A percentile compares a stretch with the other conserved stretches of the same genome.
Conservation (phyloP, 768 basidiomycete genomes). For the Exsudoporus frostii region DNA sequence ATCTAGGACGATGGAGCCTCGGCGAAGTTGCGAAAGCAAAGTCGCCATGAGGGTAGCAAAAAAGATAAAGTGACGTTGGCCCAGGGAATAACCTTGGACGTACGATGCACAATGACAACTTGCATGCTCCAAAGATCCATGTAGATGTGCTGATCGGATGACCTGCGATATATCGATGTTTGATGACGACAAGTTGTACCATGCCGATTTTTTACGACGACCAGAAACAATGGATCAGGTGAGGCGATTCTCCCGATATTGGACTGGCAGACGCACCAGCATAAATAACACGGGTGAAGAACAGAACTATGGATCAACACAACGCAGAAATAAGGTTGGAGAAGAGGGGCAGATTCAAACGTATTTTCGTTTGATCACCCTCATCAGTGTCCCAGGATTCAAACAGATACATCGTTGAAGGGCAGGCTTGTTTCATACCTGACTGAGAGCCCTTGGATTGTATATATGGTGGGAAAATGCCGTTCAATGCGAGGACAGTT, state of each 20-base stretch:
- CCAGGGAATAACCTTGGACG: background rate
- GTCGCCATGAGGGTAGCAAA: background rate
- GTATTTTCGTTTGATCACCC: background rate
- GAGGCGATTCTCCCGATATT: background rate
- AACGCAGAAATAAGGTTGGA: background rate
- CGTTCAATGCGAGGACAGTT: background rate
- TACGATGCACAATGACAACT: background rate
- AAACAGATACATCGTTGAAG: background rate
- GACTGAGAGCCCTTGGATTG: background rate
- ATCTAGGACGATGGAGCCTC: background rate
- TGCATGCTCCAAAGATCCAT: background rate
- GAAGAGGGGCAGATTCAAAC: background rate
- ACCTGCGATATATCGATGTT: background rate
- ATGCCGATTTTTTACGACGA: background rate
- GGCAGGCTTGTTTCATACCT: background rate
- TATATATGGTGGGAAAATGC: slow-evolving; percentile 13
- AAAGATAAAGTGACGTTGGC: background rate
- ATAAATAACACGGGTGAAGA: background rate
- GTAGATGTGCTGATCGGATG: background rate
- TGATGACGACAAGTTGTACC: background rate
- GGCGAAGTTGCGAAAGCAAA: background rate
- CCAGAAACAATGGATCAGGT: background rate
- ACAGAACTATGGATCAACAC: background rate
- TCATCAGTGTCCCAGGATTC: background rate
- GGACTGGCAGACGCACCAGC: slow-evolving; percentile 8